Percentiles rank a stretch among this genome's conserved stretches.
These are phyloP conservation scores for Ophiostoma sp. DNA, from an alignment of 2,329 filamentous ascomycete genomes.

Conservation along the genomic window DNA sequence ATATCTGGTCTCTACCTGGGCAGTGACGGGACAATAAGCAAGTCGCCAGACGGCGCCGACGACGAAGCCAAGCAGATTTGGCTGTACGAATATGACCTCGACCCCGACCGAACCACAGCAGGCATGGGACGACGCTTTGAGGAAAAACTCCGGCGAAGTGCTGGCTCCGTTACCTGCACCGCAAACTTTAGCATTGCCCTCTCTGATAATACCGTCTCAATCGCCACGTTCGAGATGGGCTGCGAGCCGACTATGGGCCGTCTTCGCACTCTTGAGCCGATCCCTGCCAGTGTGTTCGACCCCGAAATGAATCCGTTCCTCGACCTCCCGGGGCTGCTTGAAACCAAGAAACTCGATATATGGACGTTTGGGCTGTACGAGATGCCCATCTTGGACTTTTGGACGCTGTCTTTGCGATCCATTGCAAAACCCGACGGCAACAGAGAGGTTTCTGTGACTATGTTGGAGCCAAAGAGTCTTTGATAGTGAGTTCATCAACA, in stretches of 20 bases:
- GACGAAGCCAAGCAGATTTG: not conserved
- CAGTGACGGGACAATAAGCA: not conserved
- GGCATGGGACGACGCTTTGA: not conserved
- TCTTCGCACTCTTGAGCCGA: not conserved
- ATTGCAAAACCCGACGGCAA: not conserved
- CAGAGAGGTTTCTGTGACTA: not conserved
- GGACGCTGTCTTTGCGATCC: not conserved
- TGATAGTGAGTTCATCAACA: not conserved
- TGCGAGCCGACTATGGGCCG: not conserved
- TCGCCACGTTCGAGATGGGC: not conserved
- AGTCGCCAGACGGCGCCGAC: not conserved
- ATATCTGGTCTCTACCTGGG: not conserved
- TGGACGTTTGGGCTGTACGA: not conserved
- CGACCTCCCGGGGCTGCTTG: not conserved
- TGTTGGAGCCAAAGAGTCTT: not conserved
- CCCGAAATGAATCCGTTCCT: not conserved
- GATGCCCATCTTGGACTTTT: not conserved
- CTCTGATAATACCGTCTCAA: not conserved
- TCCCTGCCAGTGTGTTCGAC: not conserved
- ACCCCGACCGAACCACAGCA: not conserved
- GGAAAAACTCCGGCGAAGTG: not conserved
- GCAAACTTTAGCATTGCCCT: not conserved
- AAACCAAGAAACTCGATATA: not conserved
- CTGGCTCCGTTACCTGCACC: not conserved
- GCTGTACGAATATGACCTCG: not conserved